These are phyloP conservation scores for Ascomycota sp. DNA, from an alignment of 2,329 filamentous ascomycete species.

Conservation along the genomic window DNA sequence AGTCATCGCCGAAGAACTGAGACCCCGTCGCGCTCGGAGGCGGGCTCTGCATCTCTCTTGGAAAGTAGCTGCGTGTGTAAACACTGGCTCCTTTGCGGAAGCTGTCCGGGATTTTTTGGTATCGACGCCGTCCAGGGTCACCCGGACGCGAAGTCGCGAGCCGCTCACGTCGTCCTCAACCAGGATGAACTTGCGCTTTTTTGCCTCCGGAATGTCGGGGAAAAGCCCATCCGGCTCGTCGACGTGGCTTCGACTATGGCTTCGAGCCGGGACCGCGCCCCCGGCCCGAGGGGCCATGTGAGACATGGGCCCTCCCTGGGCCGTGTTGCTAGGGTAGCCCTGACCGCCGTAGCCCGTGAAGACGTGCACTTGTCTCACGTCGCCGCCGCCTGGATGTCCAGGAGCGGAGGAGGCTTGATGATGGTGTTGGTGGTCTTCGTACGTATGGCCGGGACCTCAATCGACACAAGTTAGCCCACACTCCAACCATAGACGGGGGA, in stretches of 20 bases:
- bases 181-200: slow-evolving; percentile 90
- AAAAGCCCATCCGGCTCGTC: slow-evolving; percentile 55
- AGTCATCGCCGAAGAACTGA: slow-evolving; percentile 52
- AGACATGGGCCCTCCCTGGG: slow-evolving; percentile 40
- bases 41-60: slow-evolving; percentile 77
- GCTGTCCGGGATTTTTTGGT: slow-evolving; percentile 93
- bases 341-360: slow-evolving; percentile 52
- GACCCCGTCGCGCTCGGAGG: slow-evolving; percentile 56
- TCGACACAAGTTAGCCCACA: slow-evolving; percentile 13
- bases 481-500: too few relatives aligned
- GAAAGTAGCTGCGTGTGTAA: slow-evolving; percentile 79
- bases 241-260: slow-evolving; percentile 22
- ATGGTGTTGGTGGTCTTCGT: slow-evolving; percentile 48
- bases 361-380: slow-evolving; percentile 53
- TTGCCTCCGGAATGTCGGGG: slow-evolving; percentile 70
- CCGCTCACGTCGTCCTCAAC: slow-evolving; percentile 76
- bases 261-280: slow-evolving; percentile 16
- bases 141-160: slow-evolving; percentile 66
- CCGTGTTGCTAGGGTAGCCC: slow-evolving; percentile 26
- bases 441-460: slow-evolving; percentile 38
- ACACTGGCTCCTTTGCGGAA: slow-evolving; percentile 83
- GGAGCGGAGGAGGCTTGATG: slow-evolving; percentile 38
- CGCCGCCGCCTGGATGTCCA: slow-evolving; percentile 28
- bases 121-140: slow-evolving; percentile 82
- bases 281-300: slow-evolving; percentile 25